These are phyloP conservation scores for Spiraea crenata DNA, from an alignment of 331 rosid species.

Conservation along the genomic window DNA sequence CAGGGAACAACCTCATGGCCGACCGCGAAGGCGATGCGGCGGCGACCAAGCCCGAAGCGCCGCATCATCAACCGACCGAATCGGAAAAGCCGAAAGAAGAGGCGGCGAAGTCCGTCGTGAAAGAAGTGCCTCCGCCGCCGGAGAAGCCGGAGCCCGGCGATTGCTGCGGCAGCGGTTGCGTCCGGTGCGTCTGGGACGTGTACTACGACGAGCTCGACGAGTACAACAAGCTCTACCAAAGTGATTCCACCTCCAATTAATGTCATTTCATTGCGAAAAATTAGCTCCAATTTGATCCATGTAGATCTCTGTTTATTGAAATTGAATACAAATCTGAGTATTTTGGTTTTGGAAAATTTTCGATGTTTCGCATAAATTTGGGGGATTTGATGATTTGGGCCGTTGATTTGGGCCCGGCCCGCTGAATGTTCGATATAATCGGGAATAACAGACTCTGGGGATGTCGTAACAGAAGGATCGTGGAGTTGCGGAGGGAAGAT, in stretches of 20 bases:
- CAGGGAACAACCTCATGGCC: slow-evolving; percentile 8
- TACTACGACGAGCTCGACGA: slow-evolving; percentile 86
- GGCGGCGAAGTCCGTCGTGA: not conserved
- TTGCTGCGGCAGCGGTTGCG: slow-evolving; percentile 95
- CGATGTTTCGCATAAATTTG: too few species aligned
- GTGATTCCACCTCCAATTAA: slow-evolving; percentile 26
- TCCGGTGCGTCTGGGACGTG: slow-evolving; percentile 85
- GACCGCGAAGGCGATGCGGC: not conserved
- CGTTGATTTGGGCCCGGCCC: slow-evolving; percentile 14
- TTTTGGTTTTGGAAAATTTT: not conserved
- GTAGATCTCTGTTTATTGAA: not conserved
- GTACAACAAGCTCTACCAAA: slow-evolving; percentile 44
- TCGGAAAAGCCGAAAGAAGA: slow-evolving; percentile 8
- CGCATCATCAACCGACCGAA: slow-evolving; percentile 9
- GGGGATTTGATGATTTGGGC: not conserved
- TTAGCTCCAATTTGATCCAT: not conserved
- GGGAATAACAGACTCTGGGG: not conserved
- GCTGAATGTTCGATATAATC: too few species aligned
- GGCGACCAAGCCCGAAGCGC: not conserved
- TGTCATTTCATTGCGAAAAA: not conserved
- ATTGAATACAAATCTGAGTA: not conserved
- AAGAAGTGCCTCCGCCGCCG: slow-evolving; percentile 57
- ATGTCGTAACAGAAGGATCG: slow-evolving; percentile 1
- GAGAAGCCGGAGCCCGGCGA: slow-evolving; percentile 87
- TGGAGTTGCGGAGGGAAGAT: slow-evolving; percentile 10